Conservation (phyloP, 805 yeast species). For the Clavispora santaluciae region DNA sequence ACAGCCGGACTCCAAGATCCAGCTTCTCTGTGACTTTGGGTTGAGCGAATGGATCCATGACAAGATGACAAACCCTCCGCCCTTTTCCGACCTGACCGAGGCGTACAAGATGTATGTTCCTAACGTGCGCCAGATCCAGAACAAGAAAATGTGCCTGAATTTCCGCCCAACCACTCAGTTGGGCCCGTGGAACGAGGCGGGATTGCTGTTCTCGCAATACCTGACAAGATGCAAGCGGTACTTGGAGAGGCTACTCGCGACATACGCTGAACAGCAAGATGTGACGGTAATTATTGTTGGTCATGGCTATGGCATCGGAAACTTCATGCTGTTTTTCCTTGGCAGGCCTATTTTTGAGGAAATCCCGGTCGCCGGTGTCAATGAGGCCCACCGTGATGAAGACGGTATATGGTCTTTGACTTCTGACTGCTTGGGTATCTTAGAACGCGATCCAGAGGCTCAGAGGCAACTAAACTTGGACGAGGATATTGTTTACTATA, state of each 20-base stretch:
- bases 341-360: conserved; percentile 43
- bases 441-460: conserved; percentile 16
- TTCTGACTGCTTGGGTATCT: conserved; percentile 30
- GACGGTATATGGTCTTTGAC: conserved; percentile 28
- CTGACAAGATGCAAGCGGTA: conserved; percentile 35
- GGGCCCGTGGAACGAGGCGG: conserved; percentile 41
- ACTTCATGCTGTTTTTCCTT: conserved; percentile 35
- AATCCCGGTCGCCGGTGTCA: conserved; percentile 36
- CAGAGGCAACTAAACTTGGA: conserved; percentile 34
- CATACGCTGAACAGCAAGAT: conserved; percentile 35
- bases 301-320: conserved; percentile 40
- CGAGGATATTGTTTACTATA: conserved; percentile 40
- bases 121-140: conserved; percentile 31
- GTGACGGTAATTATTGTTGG: conserved; percentile 33
- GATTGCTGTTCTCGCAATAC: conserved; percentile 35
- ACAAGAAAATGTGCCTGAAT: conserved; percentile 30
- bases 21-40: conserved; percentile 41
- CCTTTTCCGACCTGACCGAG: conserved; percentile 38
- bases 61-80: conserved; percentile 38
- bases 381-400: conserved; percentile 23
- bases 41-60: conserved; percentile 44
- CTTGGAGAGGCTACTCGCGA: conserved; percentile 38
- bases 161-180: conserved; percentile 40
- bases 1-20: conserved; percentile 30
- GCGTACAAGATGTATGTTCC: conserved; percentile 45